Base-by-base conservation (phyloP, 306 rosid genomes). In the Hippophae tibetana region DNA sequence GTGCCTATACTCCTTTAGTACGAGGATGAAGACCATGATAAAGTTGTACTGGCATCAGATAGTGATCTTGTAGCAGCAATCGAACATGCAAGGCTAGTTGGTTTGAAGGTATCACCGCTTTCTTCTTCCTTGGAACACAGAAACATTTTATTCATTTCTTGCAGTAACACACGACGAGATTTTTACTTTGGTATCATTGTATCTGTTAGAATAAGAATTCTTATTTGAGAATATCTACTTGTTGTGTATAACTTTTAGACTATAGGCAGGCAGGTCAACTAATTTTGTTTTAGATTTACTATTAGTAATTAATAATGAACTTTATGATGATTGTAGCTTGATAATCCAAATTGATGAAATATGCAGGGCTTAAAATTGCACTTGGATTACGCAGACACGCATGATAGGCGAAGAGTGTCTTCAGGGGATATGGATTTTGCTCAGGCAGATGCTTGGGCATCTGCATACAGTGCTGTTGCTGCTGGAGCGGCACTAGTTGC, bases 1-100 rank as follows among this genome's bases (percentile, higher is more conserved):
- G 43, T 56, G 18, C 10, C 56, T 41, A 52, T 23, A 47, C 73
- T 31, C 66, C 48, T 70, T 72, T 61, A 93, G 99, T 93, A 93
- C 9, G 99, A 93, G 78, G 99, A 93, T 65, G 99, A 89, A 79
- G 99, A 93, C 64, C 85, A 60, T 43, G 99, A 93, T 66, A 83
- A 76, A 73, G 80, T 93, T 62, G 80, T 93, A 23, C 65, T 93
- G 73, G 89, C 94, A 70, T 86, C 99, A 14, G 99, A 93, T 68
- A 67, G 66, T 71, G 99, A 93, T 76, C 99, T 93, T 52, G 65
- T 73, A 56, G 83, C 90, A 40, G 99, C 99, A 5, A 84, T 93
- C 63, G 95, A 93, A 57, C 99, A 93, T 61, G 99, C 99, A 56
- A 89, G 73, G 75, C 61, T 58, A 62, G 89, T 79, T 62, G 99